Evolutionary conservation across 306 rosid species (phyloP), one percentile per base, ranked within the genome.

Genomic region (Quillaja saponaria): DNA sequence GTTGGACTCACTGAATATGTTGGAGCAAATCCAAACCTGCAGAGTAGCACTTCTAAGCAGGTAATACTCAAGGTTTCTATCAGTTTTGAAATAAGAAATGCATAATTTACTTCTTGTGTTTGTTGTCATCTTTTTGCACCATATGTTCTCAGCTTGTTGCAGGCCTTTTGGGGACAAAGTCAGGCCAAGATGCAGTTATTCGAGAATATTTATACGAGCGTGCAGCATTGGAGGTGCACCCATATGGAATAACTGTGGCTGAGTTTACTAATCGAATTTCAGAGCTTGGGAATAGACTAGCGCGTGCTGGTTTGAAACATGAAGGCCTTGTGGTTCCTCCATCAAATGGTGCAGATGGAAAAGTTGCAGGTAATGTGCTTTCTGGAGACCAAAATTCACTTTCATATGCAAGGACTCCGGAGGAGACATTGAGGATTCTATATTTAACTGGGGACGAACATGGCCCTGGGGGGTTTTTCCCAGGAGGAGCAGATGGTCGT

Each of bases 1-100:
- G 87, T 88, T 77, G 96, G 96, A 13, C 97, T 91, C 58, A 85
- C 97, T 7, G 92, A 88, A 17, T 88, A 91, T 62, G 97, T 81
- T 45, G 95, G 92, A 40, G 34, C 95, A 20, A 86, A 50, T 58
- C 90, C 92, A 1, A 58, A 20, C 33, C 81, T 91, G 21, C 65
- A 66, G 61, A 55, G 44, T 41, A 0, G 76, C 67, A 3, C 66
- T 61, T 68, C 88, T 40, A 81, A 13, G 38, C 50, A 33, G 84
- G 91, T 86, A 80, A 35, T n/a, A n/a, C n/a, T n/a, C n/a, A n/a
- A n/a, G n/a, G n/a, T n/a, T n/a, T n/a, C n/a, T n/a, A n/a, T n/a
- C n/a, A n/a, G n/a, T n/a, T n/a, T n/a, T n/a, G n/a, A n/a, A n/a
- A n/a, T n/a, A n/a, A n/a, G n/a, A n/a, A n/a, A n/a, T 47, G 21